Evolutionary conservation across 2,329 filamentous ascomycete species (phyloP), one percentile per base, ranked within the genome.

Genomic region (Botrytis elliptica): DNA sequence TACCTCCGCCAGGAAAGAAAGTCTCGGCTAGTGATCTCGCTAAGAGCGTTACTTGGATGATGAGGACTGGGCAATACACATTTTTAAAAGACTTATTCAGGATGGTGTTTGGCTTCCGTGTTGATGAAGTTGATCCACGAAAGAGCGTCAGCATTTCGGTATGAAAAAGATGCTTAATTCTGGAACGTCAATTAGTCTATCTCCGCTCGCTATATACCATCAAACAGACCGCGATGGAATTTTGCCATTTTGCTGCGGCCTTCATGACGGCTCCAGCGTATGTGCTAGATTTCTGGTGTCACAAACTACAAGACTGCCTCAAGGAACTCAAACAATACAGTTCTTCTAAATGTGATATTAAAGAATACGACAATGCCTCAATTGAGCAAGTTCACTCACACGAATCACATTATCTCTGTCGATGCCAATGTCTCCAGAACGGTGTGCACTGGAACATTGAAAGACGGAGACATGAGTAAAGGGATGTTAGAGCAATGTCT

Each of bases 81-180:
- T 98, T 95, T 86, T 84, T 98, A 76, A 87, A 90, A 68, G 94
- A 97, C 79, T 85, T 98, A 22, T 98, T 93, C 84, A 88, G 89
- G 71, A 86, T 95, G 59, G 94, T 97, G 4, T 97, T 97, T 81
- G 92, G 93, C 5, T 95, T 95, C 79, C 89, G 91, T 66, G 83
- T 94, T 25, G 93, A 97, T 72, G 94, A 97, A 78, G 91, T 89
- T 1, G 89, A 92, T 65, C 84, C 86, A 71, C 86, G 91, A 76
- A 92, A 92, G 79, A 88, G 87, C 73, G 85, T 91, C 66, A 89
- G 87, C 75, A 91, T 93, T 74, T 83, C 84, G 29, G 85, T 91
- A 29, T 90, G 75, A 80, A 49, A n/a, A 57, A 14, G 20, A 29
- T n/a, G 10, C n/a, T 16, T 29, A 33, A 18, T 42, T 57, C 5